Conservation (phyloP, 495 filamentous ascomycete species). For the Penicillium atrosanguineum region DNA sequence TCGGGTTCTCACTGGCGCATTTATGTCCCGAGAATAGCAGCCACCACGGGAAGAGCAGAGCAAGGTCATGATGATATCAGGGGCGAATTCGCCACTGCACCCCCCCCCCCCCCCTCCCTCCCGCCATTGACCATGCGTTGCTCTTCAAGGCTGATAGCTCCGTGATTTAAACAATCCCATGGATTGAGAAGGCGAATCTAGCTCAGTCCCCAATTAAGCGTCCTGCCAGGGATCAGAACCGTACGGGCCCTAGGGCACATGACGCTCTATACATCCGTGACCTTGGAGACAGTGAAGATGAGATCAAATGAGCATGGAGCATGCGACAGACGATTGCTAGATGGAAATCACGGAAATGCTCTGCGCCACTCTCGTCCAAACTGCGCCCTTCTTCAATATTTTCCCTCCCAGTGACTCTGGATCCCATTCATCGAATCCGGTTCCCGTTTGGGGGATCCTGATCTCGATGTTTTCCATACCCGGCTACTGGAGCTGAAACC, state of each 20-base stretch:
- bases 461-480: no score
- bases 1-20: not conserved
- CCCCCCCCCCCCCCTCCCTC: not conserved
- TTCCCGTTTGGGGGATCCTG: no score
- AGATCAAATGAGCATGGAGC: not conserved
- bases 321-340: not conserved
- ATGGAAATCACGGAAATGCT: not conserved
- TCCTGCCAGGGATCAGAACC: not conserved
- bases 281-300: not conserved
- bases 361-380: not conserved
- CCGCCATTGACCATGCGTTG: no score
- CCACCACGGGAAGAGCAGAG: not conserved
- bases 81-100: not conserved
- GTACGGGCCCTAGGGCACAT: not conserved
- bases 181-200: not conserved
- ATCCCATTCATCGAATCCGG: no score
- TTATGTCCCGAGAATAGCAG: not conserved
- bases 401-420: no score
- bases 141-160: not conserved
- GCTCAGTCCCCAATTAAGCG: not conserved
- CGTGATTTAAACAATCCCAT: not conserved
- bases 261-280: not conserved
- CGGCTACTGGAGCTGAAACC: no score
- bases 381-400: no score
- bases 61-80: slow-evolving; percentile 6